phyloP scores from a whole-genome alignment of 2,329 filamentous ascomycete species.

The Penicillium occitanis region DNA sequence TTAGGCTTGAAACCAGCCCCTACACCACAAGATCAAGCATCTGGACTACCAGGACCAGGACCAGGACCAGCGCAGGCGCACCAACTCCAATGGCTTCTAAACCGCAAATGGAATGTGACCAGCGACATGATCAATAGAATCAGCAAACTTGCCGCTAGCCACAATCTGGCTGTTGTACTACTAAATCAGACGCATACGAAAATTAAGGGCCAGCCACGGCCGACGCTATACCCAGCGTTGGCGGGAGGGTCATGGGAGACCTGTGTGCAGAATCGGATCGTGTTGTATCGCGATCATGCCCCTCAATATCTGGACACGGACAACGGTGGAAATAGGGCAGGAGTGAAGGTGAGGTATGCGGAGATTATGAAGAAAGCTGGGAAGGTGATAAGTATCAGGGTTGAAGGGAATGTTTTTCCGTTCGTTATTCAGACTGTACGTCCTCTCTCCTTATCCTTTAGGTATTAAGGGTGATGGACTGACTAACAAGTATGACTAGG shows the following conservation, averaged over 20 bases:
- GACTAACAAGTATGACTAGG: neutral
- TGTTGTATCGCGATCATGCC: slow-evolving; percentile 75
- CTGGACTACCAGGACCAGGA: neutral
- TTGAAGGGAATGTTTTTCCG: slow-evolving; percentile 35
- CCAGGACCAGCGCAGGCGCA: slow-evolving; percentile 20
- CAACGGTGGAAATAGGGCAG: too few relatives aligned
- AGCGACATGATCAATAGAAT: slow-evolving; percentile 61
- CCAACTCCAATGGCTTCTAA: slow-evolving; percentile 41
- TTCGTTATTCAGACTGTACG: slow-evolving; percentile 43
- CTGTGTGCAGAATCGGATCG: slow-evolving; percentile 69
- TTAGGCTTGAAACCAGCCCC: slow-evolving; percentile 25
- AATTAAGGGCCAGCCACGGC: slow-evolving; percentile 64
- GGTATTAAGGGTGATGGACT: neutral
- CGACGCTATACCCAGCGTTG: slow-evolving; percentile 72
- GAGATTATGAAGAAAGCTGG: slow-evolving; percentile 67
- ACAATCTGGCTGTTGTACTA: slow-evolving; percentile 65
- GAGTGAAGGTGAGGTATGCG: slow-evolving; percentile 55
- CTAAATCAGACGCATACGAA: slow-evolving; percentile 81
- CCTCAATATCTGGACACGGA: slow-evolving; percentile 24
- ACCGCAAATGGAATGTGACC: slow-evolving; percentile 59
- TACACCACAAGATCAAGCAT: neutral
- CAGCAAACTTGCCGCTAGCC: slow-evolving; percentile 69
- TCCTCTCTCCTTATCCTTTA: neutral
- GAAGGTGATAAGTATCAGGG: slow-evolving; percentile 36
- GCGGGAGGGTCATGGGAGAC: slow-evolving; percentile 78